These are phyloP conservation scores for Quercus cerris DNA, from an alignment of 306 rosid species.

Conservation along the genomic window DNA sequence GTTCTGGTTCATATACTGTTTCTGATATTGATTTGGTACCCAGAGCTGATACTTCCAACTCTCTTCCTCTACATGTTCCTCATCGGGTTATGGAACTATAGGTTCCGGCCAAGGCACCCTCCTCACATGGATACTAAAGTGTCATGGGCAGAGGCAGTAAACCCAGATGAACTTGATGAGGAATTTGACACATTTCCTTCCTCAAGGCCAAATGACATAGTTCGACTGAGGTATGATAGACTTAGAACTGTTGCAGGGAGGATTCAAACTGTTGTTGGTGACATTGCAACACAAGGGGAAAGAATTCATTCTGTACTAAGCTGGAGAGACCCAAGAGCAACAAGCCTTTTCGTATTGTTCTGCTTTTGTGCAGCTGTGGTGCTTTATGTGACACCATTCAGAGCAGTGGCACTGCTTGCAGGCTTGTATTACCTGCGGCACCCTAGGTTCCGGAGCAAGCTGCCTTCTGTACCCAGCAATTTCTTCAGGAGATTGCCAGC, in stretches of 20 bases:
- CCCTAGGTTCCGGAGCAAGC: constrained; percentile 80
- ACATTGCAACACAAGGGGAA: constrained; percentile 97
- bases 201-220: constrained; percentile 57
- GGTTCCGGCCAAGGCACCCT: constrained; percentile 67
- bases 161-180: constrained; percentile 88
- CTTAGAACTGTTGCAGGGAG: constrained; percentile 90
- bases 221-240: constrained; percentile 86
- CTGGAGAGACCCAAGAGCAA: constrained; percentile 96
- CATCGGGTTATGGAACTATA: constrained; percentile 90
- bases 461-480: constrained; percentile 79
- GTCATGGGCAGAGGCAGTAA: constrained; percentile 85
- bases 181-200: constrained; percentile 94
- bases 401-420: constrained; percentile 65
- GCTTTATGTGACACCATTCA: constrained; percentile 70
- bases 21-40: constrained; percentile 75
- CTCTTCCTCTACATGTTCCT: constrained; percentile 88
- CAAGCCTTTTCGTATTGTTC: constrained; percentile 64
- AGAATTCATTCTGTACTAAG: constrained; percentile 76
- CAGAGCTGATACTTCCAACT: constrained; percentile 90
- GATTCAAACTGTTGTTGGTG: constrained; percentile 90
- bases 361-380: constrained; percentile 68
- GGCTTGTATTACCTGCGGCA: constrained; percentile 74
- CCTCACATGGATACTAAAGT: constrained; percentile 86
- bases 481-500: constrained; percentile 91
- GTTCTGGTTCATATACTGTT: constrained; percentile 73